Conservation (phyloP, 257 asterid species). For the Penstemon eatonii region DNA sequence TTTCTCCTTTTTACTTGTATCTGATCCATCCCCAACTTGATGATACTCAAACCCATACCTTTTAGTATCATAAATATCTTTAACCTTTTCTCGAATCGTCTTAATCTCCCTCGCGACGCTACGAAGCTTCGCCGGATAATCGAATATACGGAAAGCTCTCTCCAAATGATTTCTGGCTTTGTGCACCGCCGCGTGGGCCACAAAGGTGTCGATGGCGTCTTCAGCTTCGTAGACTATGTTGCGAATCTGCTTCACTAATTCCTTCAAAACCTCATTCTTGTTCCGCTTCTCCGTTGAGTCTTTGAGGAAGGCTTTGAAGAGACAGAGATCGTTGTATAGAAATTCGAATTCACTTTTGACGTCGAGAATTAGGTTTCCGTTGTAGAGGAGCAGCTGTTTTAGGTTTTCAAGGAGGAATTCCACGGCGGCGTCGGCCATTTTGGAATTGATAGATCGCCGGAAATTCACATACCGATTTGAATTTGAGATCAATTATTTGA, state of each 20-base stretch:
- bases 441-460: background rate
- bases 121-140: constrained; percentile 43
- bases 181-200: constrained; percentile 51
- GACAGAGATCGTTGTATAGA: constrained; percentile 42
- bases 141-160: constrained; percentile 36
- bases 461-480: background rate
- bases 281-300: constrained; percentile 41
- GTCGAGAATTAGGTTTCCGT: constrained; percentile 40
- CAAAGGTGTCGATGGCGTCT: constrained; percentile 52
- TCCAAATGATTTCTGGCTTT: constrained; percentile 35
- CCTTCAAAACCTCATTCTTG: constrained; percentile 38
- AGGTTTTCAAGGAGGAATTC: constrained; percentile 53
- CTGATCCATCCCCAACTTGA: constrained; percentile 29
- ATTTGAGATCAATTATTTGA: too few species aligned
- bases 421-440: constrained; percentile 59
- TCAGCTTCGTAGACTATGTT: constrained; percentile 54
- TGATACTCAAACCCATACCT: constrained; percentile 46
- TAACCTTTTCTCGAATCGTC: constrained; percentile 37
- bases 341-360: constrained; percentile 36
- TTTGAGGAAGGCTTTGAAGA: constrained; percentile 49
- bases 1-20: constrained; percentile 29
- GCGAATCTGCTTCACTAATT: constrained; percentile 46
- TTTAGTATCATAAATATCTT: constrained; percentile 42
- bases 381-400: constrained; percentile 52
- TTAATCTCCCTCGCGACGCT: constrained; percentile 33